Conservation (phyloP, 805 yeast species). For the Spathaspora boniae region DNA sequence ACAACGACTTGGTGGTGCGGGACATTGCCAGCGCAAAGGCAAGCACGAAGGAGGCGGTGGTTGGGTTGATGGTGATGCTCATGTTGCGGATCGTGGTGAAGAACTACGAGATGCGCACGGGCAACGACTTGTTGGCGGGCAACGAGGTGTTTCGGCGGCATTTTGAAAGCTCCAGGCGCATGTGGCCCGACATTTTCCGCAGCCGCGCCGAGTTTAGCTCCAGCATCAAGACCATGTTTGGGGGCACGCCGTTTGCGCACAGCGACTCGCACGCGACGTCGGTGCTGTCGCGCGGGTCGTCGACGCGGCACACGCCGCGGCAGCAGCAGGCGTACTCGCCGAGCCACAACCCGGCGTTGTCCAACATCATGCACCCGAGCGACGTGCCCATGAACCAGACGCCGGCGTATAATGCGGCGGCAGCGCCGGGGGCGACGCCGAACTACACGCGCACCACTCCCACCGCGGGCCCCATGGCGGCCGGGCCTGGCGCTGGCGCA, state of each 20-base stretch:
- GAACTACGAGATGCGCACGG: conserved; percentile 15
- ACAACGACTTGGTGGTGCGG: not conserved
- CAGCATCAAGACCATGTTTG: conserved; percentile 9
- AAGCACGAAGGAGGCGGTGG: conserved; percentile 5
- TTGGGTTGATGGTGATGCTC: conserved; percentile 15
- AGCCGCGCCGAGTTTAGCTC: conserved; percentile 7
- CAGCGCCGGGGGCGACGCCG: not conserved
- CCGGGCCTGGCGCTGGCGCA: not conserved
- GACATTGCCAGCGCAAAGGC: no score
- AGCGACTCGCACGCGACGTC: not conserved
- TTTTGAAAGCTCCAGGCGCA: conserved; percentile 14
- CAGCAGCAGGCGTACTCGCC: conserved; percentile 11
- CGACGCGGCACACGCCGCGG: not conserved
- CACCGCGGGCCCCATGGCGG: not conserved
- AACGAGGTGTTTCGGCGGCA: conserved; percentile 16
- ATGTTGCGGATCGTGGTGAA: conserved; percentile 19
- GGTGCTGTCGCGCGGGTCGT: not conserved
- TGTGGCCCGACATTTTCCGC: conserved; percentile 16
- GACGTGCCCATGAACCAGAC: not conserved
- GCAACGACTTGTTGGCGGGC: conserved; percentile 11
- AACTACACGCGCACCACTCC: not conserved
- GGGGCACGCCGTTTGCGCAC: conserved; percentile 10
- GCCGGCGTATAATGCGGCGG: not conserved
- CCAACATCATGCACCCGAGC: conserved; percentile 18
- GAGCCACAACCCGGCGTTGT: conserved; percentile 21